Conservation (phyloP, 1,139 yeast genomes). For the Pichia sp. region DNA sequence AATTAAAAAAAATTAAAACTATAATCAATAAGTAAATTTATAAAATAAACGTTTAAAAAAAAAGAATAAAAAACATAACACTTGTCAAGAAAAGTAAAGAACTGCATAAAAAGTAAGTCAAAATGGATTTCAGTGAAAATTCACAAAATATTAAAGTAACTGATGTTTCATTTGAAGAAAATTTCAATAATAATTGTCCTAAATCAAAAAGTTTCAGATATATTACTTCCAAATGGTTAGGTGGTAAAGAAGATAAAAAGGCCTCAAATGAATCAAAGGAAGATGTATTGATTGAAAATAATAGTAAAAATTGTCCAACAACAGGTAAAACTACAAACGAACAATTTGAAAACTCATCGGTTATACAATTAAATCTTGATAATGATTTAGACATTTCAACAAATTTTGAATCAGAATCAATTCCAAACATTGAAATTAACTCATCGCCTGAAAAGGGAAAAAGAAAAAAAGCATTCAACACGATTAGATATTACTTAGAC, state of each 20-base stretch:
- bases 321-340: neutral
- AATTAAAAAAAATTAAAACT: neutral
- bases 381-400: neutral
- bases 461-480: constrained; percentile 10
- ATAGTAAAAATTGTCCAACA: neutral
- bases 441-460: constrained; percentile 3
- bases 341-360: neutral
- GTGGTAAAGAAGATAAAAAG: constrained; percentile 6
- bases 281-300: neutral
- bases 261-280: neutral
- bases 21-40: neutral
- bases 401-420: neutral
- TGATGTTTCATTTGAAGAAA: constrained; percentile 1
- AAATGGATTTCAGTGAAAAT: neutral
- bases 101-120: neutral
- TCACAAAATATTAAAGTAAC: neutral
- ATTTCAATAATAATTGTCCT: neutral
- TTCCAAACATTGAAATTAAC: neutral
- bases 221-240: constrained; percentile 12
- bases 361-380: neutral
- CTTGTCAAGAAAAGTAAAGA: neutral
- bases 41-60: neutral
- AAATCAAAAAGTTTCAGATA: constrained; percentile 6
- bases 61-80: neutral
- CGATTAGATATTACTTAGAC: constrained; percentile 12